phyloP scores from a whole-genome alignment of 305 asterid species.

The Solanum hybrid region DNA sequence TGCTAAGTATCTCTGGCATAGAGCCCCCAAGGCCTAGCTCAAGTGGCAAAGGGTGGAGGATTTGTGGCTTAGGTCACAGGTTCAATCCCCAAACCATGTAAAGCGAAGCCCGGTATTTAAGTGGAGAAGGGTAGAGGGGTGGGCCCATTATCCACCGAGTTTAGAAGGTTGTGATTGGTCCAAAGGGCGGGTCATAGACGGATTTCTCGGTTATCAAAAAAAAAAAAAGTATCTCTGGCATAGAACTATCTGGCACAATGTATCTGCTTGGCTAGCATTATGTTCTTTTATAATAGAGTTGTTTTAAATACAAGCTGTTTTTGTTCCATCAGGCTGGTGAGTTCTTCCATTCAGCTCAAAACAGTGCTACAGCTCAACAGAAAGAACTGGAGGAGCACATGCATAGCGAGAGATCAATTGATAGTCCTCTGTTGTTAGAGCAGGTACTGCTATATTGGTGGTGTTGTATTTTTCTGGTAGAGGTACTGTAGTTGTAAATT shows the following conservation, averaged over 20 bases:
- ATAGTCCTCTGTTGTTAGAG: constrained; percentile 51
- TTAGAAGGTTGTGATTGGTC: no score
- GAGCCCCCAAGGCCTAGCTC: neutral
- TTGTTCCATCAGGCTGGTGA: constrained; percentile 41
- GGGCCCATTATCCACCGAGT: no score
- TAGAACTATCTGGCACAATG: neutral
- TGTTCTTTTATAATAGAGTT: neutral
- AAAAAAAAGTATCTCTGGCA: neutral
- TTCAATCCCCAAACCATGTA: no score
- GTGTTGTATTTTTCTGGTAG: neutral
- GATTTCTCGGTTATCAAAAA: no score
- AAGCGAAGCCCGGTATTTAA: no score
- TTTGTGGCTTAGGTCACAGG: no score
- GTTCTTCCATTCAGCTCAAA: constrained; percentile 48
- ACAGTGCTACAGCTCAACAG: constrained; percentile 35
- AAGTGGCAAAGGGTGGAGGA: no score
- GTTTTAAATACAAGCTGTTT: constrained; percentile 1
- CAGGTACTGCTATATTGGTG: constrained; percentile 25
- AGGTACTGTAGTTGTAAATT: neutral
- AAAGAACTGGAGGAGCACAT: constrained; percentile 27
- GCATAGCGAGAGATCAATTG: constrained; percentile 36
- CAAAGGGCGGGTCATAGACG: no score
- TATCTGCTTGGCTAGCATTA: neutral
- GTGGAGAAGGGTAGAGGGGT: no score
- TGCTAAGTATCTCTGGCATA: neutral